These are phyloP conservation scores for Teunomyces tritomae DNA, from an alignment of 805 yeast genomes.

Conservation along the genomic window DNA sequence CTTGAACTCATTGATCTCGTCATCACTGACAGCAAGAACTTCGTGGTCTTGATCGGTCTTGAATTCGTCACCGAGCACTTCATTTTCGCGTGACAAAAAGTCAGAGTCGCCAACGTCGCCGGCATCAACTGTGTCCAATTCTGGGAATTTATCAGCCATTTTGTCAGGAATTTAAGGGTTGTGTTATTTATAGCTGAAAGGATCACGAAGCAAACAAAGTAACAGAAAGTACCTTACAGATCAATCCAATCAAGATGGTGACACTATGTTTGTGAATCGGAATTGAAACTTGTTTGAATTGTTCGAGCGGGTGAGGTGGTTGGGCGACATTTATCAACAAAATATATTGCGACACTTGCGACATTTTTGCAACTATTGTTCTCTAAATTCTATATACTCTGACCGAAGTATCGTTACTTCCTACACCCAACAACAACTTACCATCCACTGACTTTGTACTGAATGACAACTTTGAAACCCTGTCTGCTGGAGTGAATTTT, in stretches of 20 bases:
- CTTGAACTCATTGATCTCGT: conserved; percentile 57
- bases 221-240: background rate
- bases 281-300: background rate
- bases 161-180: conserved; percentile 2
- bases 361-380: conserved; percentile 4
- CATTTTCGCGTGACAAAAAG: conserved; percentile 67
- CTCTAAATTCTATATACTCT: conserved; percentile 35
- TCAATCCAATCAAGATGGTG: background rate
- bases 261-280: too few relatives aligned
- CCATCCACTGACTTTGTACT: conserved; percentile 26
- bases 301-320: conserved; percentile 3
- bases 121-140: conserved; percentile 46
- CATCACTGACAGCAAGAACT: conserved; percentile 39
- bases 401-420: conserved; percentile 65
- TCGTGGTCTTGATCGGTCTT: conserved; percentile 61
- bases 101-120: conserved; percentile 46
- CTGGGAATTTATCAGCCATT: conserved; percentile 81
- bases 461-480: conserved; percentile 63
- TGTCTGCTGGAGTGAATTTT: conserved; percentile 54
- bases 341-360: background rate
- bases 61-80: conserved; percentile 68
- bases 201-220: background rate
- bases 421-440: conserved; percentile 49
- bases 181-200: background rate
- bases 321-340: background rate